These are phyloP conservation scores for Ustilago sp. DNA, from an alignment of 1,284 basidiomycete genomes.

Conservation along the genomic window DNA sequence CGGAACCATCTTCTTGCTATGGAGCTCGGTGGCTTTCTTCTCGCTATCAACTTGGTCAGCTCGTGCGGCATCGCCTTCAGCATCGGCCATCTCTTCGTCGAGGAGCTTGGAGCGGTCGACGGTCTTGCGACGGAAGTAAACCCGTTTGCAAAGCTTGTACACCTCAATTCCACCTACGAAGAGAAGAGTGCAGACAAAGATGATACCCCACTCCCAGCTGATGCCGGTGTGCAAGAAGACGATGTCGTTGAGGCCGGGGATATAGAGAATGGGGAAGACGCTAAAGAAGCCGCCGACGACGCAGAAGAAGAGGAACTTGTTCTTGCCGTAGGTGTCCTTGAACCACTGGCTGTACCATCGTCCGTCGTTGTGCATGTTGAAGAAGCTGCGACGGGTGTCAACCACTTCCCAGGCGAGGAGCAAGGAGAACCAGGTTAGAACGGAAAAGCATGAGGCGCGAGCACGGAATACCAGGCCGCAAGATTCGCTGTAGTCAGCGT, in stretches of 20 bases:
- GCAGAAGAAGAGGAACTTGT: conserved; percentile 65
- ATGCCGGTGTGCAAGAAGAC: conserved; percentile 67
- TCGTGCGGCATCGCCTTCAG: background rate
- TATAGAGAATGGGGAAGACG: conserved; percentile 74
- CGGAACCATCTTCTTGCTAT: conserved; percentile 39
- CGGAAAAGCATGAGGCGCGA: conserved; percentile 67
- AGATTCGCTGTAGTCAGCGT: conserved; percentile 55
- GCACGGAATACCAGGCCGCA: conserved; percentile 69
- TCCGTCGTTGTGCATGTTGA: conserved; percentile 59
- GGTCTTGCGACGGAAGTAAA: conserved; percentile 37
- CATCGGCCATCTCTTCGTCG: conserved; percentile 40
- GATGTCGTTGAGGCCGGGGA: conserved; percentile 69
- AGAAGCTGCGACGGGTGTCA: conserved; percentile 68
- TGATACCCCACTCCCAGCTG: conserved; percentile 69
- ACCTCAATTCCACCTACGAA: conserved; percentile 63
- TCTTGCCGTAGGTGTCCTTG: conserved; percentile 61
- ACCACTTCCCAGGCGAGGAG: conserved; percentile 70
- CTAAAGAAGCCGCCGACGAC: conserved; percentile 71
- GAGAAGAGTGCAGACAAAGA: conserved; percentile 62
- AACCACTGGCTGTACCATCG: conserved; percentile 61
- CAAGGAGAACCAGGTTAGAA: conserved; percentile 68
- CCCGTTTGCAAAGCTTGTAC: conserved; percentile 66
- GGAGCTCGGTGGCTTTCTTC: conserved; percentile 10
- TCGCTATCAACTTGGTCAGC: conserved; percentile 6
- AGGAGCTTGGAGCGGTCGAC: conserved; percentile 27